Percentiles rank a stretch among this genome's conserved stretches.
These are phyloP conservation scores for Zopfochytrium polystomum DNA, from an alignment of 371 early-diverging fungal species.

Conservation along the genomic window DNA sequence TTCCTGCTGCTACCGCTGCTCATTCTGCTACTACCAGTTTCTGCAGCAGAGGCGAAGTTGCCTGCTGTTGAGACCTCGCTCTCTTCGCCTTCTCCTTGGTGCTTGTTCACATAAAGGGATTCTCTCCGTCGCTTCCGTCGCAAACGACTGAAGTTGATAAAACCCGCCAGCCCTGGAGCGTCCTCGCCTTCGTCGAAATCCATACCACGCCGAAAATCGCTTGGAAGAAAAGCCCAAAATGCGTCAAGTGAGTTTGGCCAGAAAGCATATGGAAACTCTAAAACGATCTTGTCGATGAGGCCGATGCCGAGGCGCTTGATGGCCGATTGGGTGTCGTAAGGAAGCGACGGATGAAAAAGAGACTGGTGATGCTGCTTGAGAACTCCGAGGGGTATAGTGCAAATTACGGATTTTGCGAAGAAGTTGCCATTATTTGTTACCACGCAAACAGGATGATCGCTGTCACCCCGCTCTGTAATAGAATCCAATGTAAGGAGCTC, in stretches of 20 bases:
- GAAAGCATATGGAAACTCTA: constrained; percentile 23
- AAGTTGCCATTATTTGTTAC: constrained; percentile 14
- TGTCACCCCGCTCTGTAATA: not conserved
- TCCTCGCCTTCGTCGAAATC: constrained; percentile 30
- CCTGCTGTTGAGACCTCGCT: no score
- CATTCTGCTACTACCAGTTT: not conserved
- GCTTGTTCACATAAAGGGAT: not conserved
- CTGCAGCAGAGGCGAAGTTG: not conserved
- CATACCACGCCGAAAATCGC: constrained; percentile 18
- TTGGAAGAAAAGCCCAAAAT: constrained; percentile 25
- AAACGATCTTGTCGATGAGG: constrained; percentile 25
- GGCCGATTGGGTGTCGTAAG: constrained; percentile 5
- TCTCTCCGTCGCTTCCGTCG: not conserved
- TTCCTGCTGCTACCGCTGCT: not conserved
- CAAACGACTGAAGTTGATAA: constrained; percentile 21
- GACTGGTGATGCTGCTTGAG: constrained; percentile 11
- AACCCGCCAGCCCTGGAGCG: constrained; percentile 20
- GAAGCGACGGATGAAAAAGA: constrained; percentile 21
- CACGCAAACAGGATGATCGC: constrained; percentile 9
- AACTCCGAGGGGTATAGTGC: constrained; percentile 26
- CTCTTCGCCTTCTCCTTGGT: no score
- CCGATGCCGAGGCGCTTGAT: constrained; percentile 20
- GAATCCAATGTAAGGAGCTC: not conserved
- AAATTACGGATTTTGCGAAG: constrained; percentile 11
- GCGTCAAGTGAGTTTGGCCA: constrained; percentile 23